Conservation (phyloP, 306 rosid genomes). For the Pyrus communis region DNA sequence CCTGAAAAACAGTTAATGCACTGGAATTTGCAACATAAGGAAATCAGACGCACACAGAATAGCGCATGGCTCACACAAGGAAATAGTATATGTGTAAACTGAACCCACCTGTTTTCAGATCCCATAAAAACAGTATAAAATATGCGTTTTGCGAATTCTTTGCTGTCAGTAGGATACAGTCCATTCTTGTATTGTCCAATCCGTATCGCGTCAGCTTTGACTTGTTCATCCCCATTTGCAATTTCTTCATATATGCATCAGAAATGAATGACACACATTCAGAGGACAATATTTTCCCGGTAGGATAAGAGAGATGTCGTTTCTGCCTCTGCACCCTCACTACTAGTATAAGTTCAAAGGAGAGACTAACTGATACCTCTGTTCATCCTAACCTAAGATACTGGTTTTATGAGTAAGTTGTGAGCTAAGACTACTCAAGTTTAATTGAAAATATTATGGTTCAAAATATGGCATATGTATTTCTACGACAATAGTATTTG, state of each 20-base stretch:
- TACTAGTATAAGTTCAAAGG: background rate
- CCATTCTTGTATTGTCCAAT: slow-evolving; percentile 87
- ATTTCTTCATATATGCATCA: slow-evolving; percentile 55
- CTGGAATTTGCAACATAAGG: background rate
- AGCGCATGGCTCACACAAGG: background rate
- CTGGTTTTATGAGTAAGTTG: background rate
- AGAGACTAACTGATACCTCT: background rate
- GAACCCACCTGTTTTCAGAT: slow-evolving; percentile 76
- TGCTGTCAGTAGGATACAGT: slow-evolving; percentile 76
- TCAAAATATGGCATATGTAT: background rate
- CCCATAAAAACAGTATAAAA: slow-evolving; percentile 94
- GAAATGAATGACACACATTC: background rate
- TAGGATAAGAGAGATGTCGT: background rate
- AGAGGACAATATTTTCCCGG: background rate
- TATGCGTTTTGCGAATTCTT: slow-evolving; percentile 80
- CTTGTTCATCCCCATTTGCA: slow-evolving; percentile 77
- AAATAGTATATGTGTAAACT: background rate
- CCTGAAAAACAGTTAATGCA: background rate
- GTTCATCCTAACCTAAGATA: background rate
- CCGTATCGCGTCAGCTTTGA: slow-evolving; percentile 83
- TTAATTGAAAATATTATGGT: background rate
- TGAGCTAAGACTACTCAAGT: background rate
- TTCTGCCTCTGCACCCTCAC: background rate
- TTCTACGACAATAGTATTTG: background rate
- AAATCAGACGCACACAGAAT: background rate